Base-by-base conservation (phyloP, 306 rosid genomes). In the Boehmeria nivea region DNA sequence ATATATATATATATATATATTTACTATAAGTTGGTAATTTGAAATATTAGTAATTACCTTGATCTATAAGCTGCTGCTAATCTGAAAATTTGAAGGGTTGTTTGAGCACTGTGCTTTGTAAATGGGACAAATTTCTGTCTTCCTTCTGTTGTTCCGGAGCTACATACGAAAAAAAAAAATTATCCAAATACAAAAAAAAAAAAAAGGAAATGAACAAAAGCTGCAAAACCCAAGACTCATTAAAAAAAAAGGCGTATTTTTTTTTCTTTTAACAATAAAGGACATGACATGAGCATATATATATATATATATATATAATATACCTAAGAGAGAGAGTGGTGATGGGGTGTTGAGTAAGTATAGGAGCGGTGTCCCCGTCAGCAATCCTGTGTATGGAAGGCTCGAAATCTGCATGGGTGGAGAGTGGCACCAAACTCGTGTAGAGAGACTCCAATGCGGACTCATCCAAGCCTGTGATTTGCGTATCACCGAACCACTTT, bases 131-230 rank as follows among this genome's bases (percentile, higher is more conserved):
- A 87, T 71, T 91, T 91, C 45, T 87, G 98, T 55, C 85, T 78
- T 43, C 98, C 98, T 12, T 82, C 96, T 1, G 98, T 91, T 37
- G 98, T 91, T 74, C 98, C 96, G 25, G 98, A 91, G 70, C 98
- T 91, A 54, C 17, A 17, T 31, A 24, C 3, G 51, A 16, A 43
- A 2, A 59, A 0, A 55, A 65, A 6, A 3, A n/a, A 23, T 11
- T n/a, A n/a, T n/a, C n/a, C n/a, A n/a, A n/a, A n/a, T n/a, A n/a
- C n/a, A n/a, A n/a, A n/a, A n/a, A n/a, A n/a, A n/a, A n/a, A n/a
- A n/a, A n/a, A n/a, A n/a, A n/a, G n/a, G n/a, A n/a, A n/a, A n/a
- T n/a, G 2, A 45, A 45, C 18, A 39, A 15, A 23, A n/a, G 20
- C 47, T 36, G 50, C 31, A 62, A 26, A 49, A 15, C 38, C 33